These are phyloP conservation scores for Ilyonectria robusta DNA, from an alignment of 2,329 filamentous ascomycete species.

Conservation along the genomic window DNA sequence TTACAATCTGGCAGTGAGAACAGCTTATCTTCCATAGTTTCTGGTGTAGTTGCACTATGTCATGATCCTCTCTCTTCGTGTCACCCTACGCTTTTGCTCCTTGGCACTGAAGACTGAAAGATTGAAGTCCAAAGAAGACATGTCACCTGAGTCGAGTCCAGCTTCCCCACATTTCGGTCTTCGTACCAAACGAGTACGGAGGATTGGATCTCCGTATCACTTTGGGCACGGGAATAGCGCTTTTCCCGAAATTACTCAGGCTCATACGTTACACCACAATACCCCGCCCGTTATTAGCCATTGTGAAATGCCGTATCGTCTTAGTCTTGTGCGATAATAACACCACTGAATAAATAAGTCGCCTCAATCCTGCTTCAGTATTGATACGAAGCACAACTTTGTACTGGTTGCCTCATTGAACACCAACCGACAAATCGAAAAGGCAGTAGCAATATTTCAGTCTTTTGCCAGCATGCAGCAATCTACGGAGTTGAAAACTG, in stretches of 20 bases:
- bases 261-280: neutral
- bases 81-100: conserved; percentile 1
- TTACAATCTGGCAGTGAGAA: conserved; percentile 19
- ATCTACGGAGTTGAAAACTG: conserved; percentile 7
- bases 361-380: neutral
- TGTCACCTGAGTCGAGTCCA: neutral
- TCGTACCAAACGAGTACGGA: conserved; percentile 2
- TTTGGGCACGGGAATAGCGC: conserved; percentile 6
- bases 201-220: conserved; percentile 9
- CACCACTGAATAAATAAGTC: neutral
- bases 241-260: neutral
- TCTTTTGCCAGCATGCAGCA: conserved; percentile 1
- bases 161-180: conserved; percentile 4
- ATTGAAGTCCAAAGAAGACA: neutral
- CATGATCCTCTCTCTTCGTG: neutral
- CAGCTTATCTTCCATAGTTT: conserved; percentile 3
- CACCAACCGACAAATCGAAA: neutral
- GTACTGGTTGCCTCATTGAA: neutral
- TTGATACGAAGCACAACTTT: neutral
- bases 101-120: neutral
- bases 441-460: neutral
- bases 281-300: neutral
- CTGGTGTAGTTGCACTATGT: neutral
- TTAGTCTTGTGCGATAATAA: neutral
- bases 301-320: conserved; percentile 3